A percentile compares a stretch with the other conserved stretches of the same genome.
These are phyloP conservation scores for Fraxinus floribunda DNA, from an alignment of 305 asterid genomes.

Conservation along the genomic window DNA sequence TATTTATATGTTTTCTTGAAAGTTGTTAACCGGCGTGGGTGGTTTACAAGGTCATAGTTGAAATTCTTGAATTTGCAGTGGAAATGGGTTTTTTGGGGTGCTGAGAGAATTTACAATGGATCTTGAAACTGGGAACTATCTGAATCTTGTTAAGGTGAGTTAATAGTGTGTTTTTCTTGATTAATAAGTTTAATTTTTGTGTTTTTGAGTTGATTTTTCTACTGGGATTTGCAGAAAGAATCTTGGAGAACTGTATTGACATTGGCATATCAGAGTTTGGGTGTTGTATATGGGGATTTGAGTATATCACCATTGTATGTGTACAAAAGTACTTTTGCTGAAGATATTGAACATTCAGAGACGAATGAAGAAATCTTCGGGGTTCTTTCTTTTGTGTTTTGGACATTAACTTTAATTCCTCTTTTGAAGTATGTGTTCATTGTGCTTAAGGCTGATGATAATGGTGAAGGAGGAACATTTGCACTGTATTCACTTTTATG, in stretches of 20 bases:
- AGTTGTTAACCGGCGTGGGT: constrained; percentile 34
- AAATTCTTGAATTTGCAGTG: constrained; percentile 25
- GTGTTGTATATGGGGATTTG: constrained; percentile 96
- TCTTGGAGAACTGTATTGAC: constrained; percentile 79
- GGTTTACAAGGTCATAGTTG: constrained; percentile 23
- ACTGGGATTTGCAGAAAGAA: constrained; percentile 56
- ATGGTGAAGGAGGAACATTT: constrained; percentile 99
- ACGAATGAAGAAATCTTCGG: constrained; percentile 86
- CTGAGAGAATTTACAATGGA: constrained; percentile 63
- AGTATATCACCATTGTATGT: constrained; percentile 92
- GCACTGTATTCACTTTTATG: constrained; percentile 85
- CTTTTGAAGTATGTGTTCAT: constrained; percentile 80
- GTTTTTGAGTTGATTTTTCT: constrained; percentile 14
- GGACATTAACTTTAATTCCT: constrained; percentile 88
- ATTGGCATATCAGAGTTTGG: constrained; percentile 90
- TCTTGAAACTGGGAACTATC: constrained; percentile 64
- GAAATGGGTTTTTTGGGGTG: constrained; percentile 42
- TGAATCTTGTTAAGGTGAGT: constrained; percentile 67
- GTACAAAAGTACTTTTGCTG: constrained; percentile 85
- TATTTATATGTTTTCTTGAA: constrained; percentile 29
- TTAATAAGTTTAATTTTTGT: background rate
- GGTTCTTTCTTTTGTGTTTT: constrained; percentile 75
- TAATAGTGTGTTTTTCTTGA: background rate
- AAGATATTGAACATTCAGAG: constrained; percentile 75
- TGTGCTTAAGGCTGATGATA: constrained; percentile 91